Percentiles rank a stretch among this genome's conserved stretches.
phyloP scores from a whole-genome alignment of 2,329 filamentous ascomycete species.

The Xylogone sp. region DNA sequence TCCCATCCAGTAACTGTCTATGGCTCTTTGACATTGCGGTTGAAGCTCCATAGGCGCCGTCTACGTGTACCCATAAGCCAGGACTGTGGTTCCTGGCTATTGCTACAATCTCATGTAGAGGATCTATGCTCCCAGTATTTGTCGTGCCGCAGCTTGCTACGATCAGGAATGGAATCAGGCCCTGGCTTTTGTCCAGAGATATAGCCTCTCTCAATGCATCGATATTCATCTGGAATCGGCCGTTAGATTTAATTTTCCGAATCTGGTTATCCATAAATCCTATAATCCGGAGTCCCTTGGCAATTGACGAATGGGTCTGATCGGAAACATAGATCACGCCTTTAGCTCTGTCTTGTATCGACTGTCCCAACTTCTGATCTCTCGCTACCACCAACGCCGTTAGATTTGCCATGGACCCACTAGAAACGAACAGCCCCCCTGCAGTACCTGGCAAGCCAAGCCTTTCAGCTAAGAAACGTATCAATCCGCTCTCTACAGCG shows the following conservation, averaged over 20 bases:
- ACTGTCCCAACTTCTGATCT: slow-evolving; percentile 4
- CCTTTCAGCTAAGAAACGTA: slow-evolving; percentile 2
- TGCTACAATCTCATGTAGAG: slow-evolving; percentile 9
- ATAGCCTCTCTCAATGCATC: neutral
- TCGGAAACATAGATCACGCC: neutral
- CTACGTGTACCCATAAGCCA: slow-evolving; percentile 21
- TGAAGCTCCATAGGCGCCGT: slow-evolving; percentile 14
- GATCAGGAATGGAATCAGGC: slow-evolving; percentile 1
- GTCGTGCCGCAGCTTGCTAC: slow-evolving; percentile 4
- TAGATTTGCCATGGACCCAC: slow-evolving; percentile 9
- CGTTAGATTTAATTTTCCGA: neutral
- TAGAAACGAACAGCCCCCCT: slow-evolving; percentile 5
- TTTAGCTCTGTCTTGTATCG: neutral
- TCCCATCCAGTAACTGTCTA: slow-evolving; percentile 4
- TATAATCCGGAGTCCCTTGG: slow-evolving; percentile 6
- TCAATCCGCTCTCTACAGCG: slow-evolving; percentile 1
- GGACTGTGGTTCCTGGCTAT: slow-evolving; percentile 7
- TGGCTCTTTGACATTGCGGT: slow-evolving; percentile 11
- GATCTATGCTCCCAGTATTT: slow-evolving; percentile 14
- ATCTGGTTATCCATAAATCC: slow-evolving; percentile 4
- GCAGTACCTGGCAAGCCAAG: slow-evolving; percentile 1
- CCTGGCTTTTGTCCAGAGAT: neutral
- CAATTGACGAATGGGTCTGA: slow-evolving; percentile 3
- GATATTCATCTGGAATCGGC: neutral
- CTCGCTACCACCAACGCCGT: slow-evolving; percentile 1